A percentile compares a stretch with the other conserved stretches of the same genome.
These are phyloP conservation scores for Mycena floridula DNA, from an alignment of 768 basidiomycete genomes.

Conservation along the genomic window DNA sequence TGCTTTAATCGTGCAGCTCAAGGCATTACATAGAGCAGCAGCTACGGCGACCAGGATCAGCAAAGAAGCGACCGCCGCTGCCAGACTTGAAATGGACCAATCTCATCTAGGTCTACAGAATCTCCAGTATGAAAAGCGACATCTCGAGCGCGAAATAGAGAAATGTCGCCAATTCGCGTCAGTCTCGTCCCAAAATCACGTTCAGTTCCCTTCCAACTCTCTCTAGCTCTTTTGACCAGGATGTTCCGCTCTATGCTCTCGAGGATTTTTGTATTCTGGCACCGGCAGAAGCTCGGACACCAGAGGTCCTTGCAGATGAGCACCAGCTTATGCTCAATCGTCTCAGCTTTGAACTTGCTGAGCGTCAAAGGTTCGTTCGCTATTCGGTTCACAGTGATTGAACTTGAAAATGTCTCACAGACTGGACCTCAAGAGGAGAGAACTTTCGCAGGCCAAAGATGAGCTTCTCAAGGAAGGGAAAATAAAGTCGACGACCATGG, in stretches of 20 bases:
- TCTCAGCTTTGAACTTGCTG: constrained; percentile 79
- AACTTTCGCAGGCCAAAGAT: constrained; percentile 65
- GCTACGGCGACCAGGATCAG: constrained; percentile 60
- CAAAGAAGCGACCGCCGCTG: constrained; percentile 71
- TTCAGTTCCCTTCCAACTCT: constrained; percentile 4
- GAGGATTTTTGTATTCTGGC: constrained; percentile 68
- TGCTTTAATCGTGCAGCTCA: constrained; percentile 75
- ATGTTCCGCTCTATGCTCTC: constrained; percentile 66
- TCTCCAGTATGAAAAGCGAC: constrained; percentile 81
- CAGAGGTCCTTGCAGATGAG: constrained; percentile 55
- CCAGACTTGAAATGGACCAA: constrained; percentile 86
- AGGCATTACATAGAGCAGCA: constrained; percentile 69
- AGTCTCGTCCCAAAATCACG: constrained; percentile 20
- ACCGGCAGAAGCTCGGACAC: constrained; percentile 57
- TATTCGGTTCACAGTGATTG: too few relatives aligned
- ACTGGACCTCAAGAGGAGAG: constrained; percentile 64
- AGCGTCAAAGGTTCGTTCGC: constrained; percentile 78
- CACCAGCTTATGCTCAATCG: constrained; percentile 88
- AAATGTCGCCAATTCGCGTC: constrained; percentile 91
- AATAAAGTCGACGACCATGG: constrained; percentile 63
- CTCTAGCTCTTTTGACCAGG: constrained; percentile 80
- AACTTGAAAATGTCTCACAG: too few relatives aligned
- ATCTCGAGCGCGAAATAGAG: constrained; percentile 87
- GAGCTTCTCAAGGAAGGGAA: constrained; percentile 78
- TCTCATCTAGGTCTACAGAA: constrained; percentile 84